Evolutionary conservation across 371 early-diverging fungal species (phyloP), one percentile per base, ranked within the genome.

Genomic region (Parasitella parasitica): DNA sequence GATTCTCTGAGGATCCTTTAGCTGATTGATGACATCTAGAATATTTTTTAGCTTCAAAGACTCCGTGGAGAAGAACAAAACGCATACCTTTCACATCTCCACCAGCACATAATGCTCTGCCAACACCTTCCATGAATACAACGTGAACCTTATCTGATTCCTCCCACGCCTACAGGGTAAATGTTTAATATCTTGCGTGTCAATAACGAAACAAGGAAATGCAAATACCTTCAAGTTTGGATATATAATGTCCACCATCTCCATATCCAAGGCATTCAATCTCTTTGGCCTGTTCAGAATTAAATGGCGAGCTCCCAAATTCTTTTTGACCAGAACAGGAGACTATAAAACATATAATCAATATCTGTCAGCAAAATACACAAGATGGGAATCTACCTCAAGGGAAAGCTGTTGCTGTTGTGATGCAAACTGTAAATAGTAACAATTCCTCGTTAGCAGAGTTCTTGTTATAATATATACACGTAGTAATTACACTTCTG

Each of bases 101-200:
- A 22, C 98, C 98, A 20, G 97, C 94, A 76, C 98, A 97, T 70
- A 97, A 96, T 9, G 94, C 96, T 57, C 82, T 76, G 36, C 88
- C 91, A 30, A 76, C 78, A 0, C 87, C 86, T 59, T 90, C 89
- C 43, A 96, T 58, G 36, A 96, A 76, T 58, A 96, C 89, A 28
- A 92, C 86, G 66, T 93, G 93, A 2, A 38, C 54, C n/a, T 56
- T 72, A 48, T 92, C 89, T 3, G 90, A 90, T 32, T 82, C 76
- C 56, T 91, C 85, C 93, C 94, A 95, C 4, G 86, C 88, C 88
- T 91, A 67, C 24, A 35, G 27, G 26, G 15, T 5, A 54, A 61
- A 35, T 32, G 32, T 34, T 41, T n/a, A 48, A 37, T n/a, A 43
- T 6, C 34, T n/a, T n/a, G n/a, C n/a, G n/a, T n/a, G n/a, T n/a